Base-by-base conservation (phyloP, 129 eudicot species). In the Solidago caesia region DNA sequence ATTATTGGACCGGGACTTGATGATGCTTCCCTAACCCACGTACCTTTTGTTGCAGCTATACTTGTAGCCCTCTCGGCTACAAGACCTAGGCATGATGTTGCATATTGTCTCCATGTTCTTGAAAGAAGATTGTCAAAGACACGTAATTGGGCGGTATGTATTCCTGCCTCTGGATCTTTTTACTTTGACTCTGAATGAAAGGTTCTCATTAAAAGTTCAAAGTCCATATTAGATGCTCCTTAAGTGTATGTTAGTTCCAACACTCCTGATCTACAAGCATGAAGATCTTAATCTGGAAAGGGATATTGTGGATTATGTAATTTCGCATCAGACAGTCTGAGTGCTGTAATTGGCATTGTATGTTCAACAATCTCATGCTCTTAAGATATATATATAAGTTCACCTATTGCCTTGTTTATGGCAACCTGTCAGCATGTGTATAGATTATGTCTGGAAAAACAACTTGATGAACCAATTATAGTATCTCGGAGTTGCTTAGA, bases 61-160 rank as follows among this genome's bases (percentile, higher is more conserved):
- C 89, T 89, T 81, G 88, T 89, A 71, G 92, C 96, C 58, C 65
- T 89, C 60, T 91, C 97, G 1, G 91, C 91, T 75, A 85, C 89
- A 57, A 81, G 91, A 79, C 97, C 96, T 63, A 86, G 97, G 61
- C 92, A 91, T 70, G 97, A 91, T 80, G 92, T 91, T 72, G 97
- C 96, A 42, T 91, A 91, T 76, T 91, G 97, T 78, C 89, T 91
- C 62, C 96, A 88, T 83, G 97, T 89, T 72, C 96, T 91, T 79
- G 88, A 90, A 27, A 85, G 97, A 82, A 86, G 97, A 66, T 75
- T 91, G 77, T 71, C 96, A 43, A 91, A 85, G 81, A 91, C 97
- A 67, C 86, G 74, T 75, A 91, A 91, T 73, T 91, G 97, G 97
- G 97, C 97, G 75, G 97, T 91, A 87, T 46, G 89, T 67, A 29